Base-by-base conservation (phyloP, 768 basidiomycete genomes). In the Trametes gibbosa region DNA sequence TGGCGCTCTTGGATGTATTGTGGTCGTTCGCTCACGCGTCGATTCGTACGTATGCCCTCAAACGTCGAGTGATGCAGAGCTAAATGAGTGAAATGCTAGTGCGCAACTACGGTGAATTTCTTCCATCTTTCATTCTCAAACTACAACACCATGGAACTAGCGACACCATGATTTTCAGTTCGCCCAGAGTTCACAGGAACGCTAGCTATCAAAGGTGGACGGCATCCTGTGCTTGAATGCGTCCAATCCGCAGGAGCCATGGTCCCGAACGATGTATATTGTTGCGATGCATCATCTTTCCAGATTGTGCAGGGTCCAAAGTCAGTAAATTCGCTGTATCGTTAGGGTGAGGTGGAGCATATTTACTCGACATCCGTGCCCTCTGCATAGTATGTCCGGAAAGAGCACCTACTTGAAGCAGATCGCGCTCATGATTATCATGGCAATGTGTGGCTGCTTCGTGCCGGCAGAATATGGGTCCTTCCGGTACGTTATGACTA, bases 371-470 rank as follows among this genome's bases (percentile, higher is more conserved):
- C 2, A 47, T 9, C n/a, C 16, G 45, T 63, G 7, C 3, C 53
- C 13, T 3, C 12, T 37, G 23, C 43, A 45, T 61, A 87, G 85
- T 68, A 89, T 87, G 86, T 85, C 86, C 16, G 84, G 95, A 0
- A 98, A 99, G 74, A 95, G 92, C 69, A 98, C 95, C 0, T 96
- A 95, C 67, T 76, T 99, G 16, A 83, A 88, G 14, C 95, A 98
- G 72, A 83, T 92, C 29, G 95, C 88, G 1, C 77, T 98, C 2
- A 74, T 98, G 45, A 79, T 84, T 1, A 76, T 95, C 35, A 89
- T 96, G 84, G 93, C 92, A 0, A 89, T 94, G 84, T 86, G 87
- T 60, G 90, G 95, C 0, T 93, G 87, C 71, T 96, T 90, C 67
- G 91, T 99, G 5, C 94, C 97, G 1, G 94, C 93, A 0, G 89